Percentiles rank a stretch among this genome's conserved stretches.
Conservation (phyloP, 176 grass and related monocot species). For the Oryza punctata region DNA sequence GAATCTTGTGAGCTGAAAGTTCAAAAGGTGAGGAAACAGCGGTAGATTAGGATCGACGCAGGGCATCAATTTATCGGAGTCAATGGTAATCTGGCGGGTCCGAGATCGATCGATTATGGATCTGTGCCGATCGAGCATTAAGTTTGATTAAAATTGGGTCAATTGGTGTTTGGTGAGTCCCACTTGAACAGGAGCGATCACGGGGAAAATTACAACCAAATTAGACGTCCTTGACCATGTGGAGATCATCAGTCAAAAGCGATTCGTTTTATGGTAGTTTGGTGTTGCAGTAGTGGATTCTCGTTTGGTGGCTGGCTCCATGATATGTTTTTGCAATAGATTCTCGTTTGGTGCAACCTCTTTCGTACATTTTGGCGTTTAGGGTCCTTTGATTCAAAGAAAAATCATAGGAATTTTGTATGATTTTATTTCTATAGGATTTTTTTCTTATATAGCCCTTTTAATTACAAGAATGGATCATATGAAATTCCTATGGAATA, state of each 20-base stretch:
- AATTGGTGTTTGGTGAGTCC: neutral
- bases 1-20: neutral
- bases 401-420: too few species aligned
- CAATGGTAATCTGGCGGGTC: neutral
- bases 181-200: neutral
- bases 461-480: too few species aligned
- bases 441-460: too few species aligned
- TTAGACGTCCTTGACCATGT: neutral
- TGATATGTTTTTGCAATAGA: neutral
- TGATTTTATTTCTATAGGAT: too few species aligned
- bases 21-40: neutral
- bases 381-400: too few species aligned
- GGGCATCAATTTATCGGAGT: neutral
- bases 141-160: neutral
- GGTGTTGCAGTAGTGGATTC: neutral
- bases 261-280: neutral
- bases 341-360: neutral
- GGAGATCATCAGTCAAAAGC: neutral
- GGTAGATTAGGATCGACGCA: neutral
- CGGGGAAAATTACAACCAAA: neutral
- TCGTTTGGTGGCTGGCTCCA: neutral
- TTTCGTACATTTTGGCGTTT: neutral
- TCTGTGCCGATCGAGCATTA: neutral
- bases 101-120: neutral
- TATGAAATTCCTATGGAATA: too few species aligned